phyloP scores from a whole-genome alignment of 768 basidiomycete species.

The Chalciporus pseudorubinellus region DNA sequence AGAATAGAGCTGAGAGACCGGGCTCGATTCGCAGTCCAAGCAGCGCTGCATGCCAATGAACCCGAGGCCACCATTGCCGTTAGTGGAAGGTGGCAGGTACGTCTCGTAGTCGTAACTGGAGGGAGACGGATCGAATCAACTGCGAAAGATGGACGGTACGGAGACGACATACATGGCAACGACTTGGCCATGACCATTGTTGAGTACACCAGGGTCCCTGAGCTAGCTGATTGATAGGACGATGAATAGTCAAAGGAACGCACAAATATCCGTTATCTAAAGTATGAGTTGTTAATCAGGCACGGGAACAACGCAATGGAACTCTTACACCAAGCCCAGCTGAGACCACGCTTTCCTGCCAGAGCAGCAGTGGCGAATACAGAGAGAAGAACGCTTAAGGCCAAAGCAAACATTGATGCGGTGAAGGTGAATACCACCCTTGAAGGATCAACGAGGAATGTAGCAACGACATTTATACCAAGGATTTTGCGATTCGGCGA shows the following conservation, averaged over 20 bases:
- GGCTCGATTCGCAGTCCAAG: slow-evolving; percentile 37
- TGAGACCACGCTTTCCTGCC: slow-evolving; percentile 39
- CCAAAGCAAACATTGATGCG: slow-evolving; percentile 17
- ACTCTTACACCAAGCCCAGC: slow-evolving; percentile 35
- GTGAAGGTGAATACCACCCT: not conserved
- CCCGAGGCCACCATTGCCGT: slow-evolving; percentile 35
- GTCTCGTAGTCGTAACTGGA: slow-evolving; percentile 40
- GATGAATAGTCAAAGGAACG: not conserved
- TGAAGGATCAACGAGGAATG: not conserved
- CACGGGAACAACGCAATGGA: not conserved
- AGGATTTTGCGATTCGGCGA: not conserved
- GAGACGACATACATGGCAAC: slow-evolving; percentile 29
- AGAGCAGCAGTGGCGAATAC: slow-evolving; percentile 18
- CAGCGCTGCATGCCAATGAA: slow-evolving; percentile 42
- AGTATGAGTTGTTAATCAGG: not conserved
- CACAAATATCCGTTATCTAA: slow-evolving; percentile 33
- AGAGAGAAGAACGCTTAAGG: slow-evolving; percentile 17
- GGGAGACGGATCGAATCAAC: not conserved
- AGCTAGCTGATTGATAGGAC: slow-evolving; percentile 3
- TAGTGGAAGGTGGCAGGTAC: slow-evolving; percentile 32
- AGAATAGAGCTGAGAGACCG: slow-evolving; percentile 28
- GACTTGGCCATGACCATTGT: slow-evolving; percentile 34
- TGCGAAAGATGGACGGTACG: not conserved
- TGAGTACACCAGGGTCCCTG: slow-evolving; percentile 30
- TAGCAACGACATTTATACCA: not conserved